These are phyloP conservation scores for Mycena galericulata DNA, from an alignment of 768 basidiomycete species.

Conservation along the genomic window DNA sequence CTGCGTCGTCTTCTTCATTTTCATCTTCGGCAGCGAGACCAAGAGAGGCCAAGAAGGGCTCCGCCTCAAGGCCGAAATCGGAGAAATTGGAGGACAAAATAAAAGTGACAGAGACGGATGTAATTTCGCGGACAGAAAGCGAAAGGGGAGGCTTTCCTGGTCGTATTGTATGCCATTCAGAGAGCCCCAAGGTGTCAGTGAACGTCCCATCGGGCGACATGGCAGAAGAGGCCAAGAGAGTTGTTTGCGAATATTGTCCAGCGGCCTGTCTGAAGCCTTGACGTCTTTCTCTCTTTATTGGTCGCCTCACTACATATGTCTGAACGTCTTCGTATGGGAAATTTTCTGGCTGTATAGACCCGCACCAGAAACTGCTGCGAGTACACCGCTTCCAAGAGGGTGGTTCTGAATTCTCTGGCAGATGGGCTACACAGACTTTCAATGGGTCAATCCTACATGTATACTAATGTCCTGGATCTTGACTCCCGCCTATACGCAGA, in stretches of 20 bases:
- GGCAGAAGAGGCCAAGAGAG: background rate
- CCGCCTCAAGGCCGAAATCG: constrained; percentile 50
- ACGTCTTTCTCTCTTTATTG: background rate
- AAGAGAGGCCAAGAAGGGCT: constrained; percentile 57
- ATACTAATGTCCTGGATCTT: no score
- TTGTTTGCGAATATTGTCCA: constrained; percentile 1
- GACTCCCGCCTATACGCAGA: no score
- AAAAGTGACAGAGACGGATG: constrained; percentile 88
- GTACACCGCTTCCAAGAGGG: no score
- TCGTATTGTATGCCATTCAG: constrained; percentile 77
- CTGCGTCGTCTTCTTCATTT: constrained; percentile 49
- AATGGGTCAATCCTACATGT: no score
- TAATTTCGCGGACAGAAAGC: constrained; percentile 81
- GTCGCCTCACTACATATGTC: no score
- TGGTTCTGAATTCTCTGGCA: no score
- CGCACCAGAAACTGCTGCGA: no score
- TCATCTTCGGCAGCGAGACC: constrained; percentile 50
- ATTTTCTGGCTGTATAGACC: no score
- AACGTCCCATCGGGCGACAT: constrained; percentile 45
- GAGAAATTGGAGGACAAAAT: constrained; percentile 70
- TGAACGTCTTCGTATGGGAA: no score
- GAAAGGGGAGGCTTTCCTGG: constrained; percentile 83
- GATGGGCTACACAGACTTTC: no score
- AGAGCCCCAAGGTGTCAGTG: constrained; percentile 36
- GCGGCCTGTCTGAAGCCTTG: background rate